Evolutionary conservation across 306 rosid genomes (phyloP).

Genomic region (Dalbergia cochinchinensis): DNA sequence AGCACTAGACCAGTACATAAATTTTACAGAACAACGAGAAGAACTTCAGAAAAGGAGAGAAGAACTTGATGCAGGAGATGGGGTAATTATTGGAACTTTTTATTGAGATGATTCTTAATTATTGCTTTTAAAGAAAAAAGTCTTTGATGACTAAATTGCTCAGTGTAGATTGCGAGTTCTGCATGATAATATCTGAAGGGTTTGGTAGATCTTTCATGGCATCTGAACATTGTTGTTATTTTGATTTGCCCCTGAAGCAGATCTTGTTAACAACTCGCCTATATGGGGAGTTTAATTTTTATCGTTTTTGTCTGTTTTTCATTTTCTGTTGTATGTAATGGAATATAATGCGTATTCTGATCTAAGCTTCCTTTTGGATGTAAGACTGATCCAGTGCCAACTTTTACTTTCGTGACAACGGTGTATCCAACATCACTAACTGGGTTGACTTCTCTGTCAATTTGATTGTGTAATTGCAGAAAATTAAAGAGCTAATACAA

Average conservation of each 20-base stretch:
- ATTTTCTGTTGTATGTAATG: slow-evolving; percentile 14
- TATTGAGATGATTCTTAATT: slow-evolving; percentile 28
- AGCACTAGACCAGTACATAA: slow-evolving; percentile 95
- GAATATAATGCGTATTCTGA: background rate
- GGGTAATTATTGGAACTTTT: slow-evolving; percentile 60
- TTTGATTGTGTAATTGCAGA: slow-evolving; percentile 63
- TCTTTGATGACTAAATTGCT: slow-evolving; percentile 24
- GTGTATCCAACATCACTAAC: slow-evolving; percentile 24
- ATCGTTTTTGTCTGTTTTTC: slow-evolving; percentile 12
- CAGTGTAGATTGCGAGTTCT: slow-evolving; percentile 2
- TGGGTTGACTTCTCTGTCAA: slow-evolving; percentile 24
- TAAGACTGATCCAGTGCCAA: slow-evolving; percentile 28
- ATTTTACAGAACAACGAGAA: slow-evolving; percentile 96
- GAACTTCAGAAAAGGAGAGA: slow-evolving; percentile 98
- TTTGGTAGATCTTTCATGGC: slow-evolving; percentile 27
- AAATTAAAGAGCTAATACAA: slow-evolving; percentile 87
- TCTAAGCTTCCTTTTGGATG: slow-evolving; percentile 22
- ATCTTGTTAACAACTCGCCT: slow-evolving; percentile 26
- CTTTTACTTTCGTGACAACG: slow-evolving; percentile 12
- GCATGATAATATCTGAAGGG: background rate
- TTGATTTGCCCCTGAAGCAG: slow-evolving; percentile 22
- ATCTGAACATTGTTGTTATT: slow-evolving; percentile 24
- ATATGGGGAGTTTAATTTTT: background rate
- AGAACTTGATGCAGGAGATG: slow-evolving; percentile 94
- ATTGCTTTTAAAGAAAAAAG: slow-evolving; percentile 3